Evolutionary conservation across 2,329 filamentous ascomycete species (phyloP), one percentile per base, ranked within the genome.

Genomic region (Verticillium nonalfalfae): DNA sequence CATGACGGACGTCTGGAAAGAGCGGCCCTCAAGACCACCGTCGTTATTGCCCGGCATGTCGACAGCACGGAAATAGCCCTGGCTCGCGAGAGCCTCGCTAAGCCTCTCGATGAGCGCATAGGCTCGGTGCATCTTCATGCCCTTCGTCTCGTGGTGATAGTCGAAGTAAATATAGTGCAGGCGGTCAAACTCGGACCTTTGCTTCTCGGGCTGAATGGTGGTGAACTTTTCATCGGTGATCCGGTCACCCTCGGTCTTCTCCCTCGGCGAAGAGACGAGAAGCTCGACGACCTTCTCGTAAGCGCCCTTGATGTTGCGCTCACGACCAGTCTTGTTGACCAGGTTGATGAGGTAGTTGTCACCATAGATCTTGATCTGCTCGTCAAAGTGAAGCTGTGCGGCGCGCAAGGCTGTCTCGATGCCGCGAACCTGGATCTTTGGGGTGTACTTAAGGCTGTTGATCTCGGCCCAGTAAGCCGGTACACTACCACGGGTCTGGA

Each of bases 131-230:
- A 95, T 97, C 71, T 90, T 88, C 69, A 97, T 82, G 40, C 94
- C 94, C 77, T 97, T 97, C 58, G 96, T 99, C 77, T 99, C 95
- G 71, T 89, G 93, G 79, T 99, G 96, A 75, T 96, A 99, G 78
- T 99, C 95, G 72, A 99, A 99, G 79, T 98, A 99, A 69, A 98
- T 78, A 75, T 99, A 99, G 77, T 99, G 94, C 55, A 99, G 79
- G 55, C 88, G 88, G 73, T 97, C 93, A 73, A 90, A 90, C 65
- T 87, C 81, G 65, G 90, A 74, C 57, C 66, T 84, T 62, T 79
- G 79, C 57, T 79, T 79, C 56, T 85, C 78, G 68, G 80, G 80
- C 71, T 97, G 90, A 65, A 97, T 85, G 35, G 88, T 81, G 69
- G 88, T 90, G 73, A 96, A 90, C 73, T 95, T 94, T 71, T 97